These are phyloP conservation scores for Tuber borchii DNA, from an alignment of 495 filamentous ascomycete species.

Conservation along the genomic window DNA sequence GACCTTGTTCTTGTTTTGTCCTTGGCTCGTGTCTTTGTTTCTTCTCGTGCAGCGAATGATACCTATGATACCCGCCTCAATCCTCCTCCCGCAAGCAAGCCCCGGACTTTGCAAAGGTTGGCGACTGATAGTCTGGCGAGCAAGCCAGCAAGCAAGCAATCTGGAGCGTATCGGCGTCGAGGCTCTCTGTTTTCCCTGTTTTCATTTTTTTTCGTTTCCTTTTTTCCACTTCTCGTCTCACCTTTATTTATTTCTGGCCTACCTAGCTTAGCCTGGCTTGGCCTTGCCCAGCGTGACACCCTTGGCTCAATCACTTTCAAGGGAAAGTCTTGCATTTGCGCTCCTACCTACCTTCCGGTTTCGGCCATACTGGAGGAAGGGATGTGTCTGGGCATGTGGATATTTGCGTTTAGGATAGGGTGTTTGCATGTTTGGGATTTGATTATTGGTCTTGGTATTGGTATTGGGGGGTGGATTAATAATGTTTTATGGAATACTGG, in stretches of 20 bases:
- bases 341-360: neutral
- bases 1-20: conserved; percentile 42
- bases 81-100: neutral
- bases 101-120: neutral
- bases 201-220: neutral
- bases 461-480: neutral
- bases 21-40: conserved; percentile 37
- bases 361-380: neutral
- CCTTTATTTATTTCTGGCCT: neutral
- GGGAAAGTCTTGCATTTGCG: neutral
- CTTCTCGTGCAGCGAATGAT: conserved; percentile 14
- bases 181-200: neutral
- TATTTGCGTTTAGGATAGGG: neutral
- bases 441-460: neutral
- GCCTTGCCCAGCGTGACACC: neutral
- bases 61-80: neutral
- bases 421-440: neutral
- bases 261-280: neutral
- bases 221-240: neutral
- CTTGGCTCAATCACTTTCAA: neutral
- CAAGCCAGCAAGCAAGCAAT: neutral
- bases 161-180: neutral
- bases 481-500: neutral
- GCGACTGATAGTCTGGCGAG: neutral
- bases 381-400: neutral